Evolutionary conservation across 345 rosid species (phyloP).

Genomic region (Lumnitzera littorea): DNA sequence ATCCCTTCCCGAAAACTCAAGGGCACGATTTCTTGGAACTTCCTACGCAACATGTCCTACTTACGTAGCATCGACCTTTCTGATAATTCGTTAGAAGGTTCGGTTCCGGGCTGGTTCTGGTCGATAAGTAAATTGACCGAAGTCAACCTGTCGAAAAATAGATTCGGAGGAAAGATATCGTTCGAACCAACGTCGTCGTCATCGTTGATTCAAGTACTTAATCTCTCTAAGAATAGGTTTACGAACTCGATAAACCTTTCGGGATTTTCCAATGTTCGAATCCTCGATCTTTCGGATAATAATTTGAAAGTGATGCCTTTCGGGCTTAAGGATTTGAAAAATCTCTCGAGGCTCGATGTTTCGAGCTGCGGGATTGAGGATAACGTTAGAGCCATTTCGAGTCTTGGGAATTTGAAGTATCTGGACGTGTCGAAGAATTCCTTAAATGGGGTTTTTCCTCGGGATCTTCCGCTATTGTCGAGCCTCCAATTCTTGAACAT

Average conservation of each 20-base stretch:
- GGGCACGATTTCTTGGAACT: constrained; percentile 67
- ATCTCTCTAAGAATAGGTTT: constrained; percentile 43
- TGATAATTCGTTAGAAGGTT: constrained; percentile 58
- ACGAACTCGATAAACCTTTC: constrained; percentile 37
- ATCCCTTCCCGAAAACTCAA: constrained; percentile 54
- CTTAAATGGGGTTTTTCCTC: constrained; percentile 66
- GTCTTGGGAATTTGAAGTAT: constrained; percentile 38
- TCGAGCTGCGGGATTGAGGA: constrained; percentile 64
- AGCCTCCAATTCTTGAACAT: constrained; percentile 51
- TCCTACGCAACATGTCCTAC: constrained; percentile 41
- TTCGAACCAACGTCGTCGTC: not conserved
- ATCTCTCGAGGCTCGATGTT: constrained; percentile 43
- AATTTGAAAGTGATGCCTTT: constrained; percentile 38
- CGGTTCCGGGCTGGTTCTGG: constrained; percentile 70
- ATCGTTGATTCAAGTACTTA: not conserved
- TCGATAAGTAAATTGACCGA: constrained; percentile 27
- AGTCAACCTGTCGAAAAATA: constrained; percentile 18
- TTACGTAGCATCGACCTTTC: constrained; percentile 61
- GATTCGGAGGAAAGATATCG: constrained; percentile 12
- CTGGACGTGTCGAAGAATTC: constrained; percentile 69
- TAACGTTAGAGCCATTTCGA: constrained; percentile 38
- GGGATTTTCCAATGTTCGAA: constrained; percentile 27
- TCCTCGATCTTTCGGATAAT: constrained; percentile 63
- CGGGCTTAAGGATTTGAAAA: constrained; percentile 42
- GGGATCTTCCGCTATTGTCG: constrained; percentile 58